These are phyloP conservation scores for Fusarium tricinctum DNA, from an alignment of 2,329 filamentous ascomycete species.

Conservation along the genomic window DNA sequence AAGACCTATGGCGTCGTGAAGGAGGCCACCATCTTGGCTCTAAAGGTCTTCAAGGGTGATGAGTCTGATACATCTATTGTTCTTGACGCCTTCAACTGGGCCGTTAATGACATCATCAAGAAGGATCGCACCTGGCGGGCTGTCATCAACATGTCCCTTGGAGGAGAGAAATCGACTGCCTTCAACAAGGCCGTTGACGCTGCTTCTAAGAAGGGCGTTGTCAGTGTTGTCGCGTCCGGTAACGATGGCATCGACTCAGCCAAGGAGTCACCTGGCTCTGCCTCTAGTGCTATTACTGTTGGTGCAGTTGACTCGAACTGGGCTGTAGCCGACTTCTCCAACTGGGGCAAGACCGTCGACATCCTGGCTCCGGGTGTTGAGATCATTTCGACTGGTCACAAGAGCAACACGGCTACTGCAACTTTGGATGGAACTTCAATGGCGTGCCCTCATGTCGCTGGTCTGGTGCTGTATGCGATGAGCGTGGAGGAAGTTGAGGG, in stretches of 20 bases:
- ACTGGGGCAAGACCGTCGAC: constrained; percentile 61
- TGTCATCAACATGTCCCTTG: constrained; percentile 63
- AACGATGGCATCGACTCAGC: constrained; percentile 40
- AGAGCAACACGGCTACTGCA: constrained; percentile 53
- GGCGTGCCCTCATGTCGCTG: constrained; percentile 67
- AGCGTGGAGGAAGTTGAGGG: constrained; percentile 14
- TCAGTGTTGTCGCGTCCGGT: constrained; percentile 58
- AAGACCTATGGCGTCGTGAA: constrained; percentile 55
- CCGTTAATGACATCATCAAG: constrained; percentile 52
- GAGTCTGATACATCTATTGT: constrained; percentile 44
- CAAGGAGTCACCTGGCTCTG: constrained; percentile 43
- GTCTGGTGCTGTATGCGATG: constrained; percentile 61
- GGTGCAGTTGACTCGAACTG: constrained; percentile 53
- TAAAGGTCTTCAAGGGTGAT: constrained; percentile 57
- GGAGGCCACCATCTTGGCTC: constrained; percentile 57
- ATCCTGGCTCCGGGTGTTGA: constrained; percentile 61
- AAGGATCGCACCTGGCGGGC: constrained; percentile 50
- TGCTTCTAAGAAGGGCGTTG: constrained; percentile 45
- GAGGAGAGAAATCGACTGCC: constrained; percentile 25
- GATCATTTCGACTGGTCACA: constrained; percentile 55
- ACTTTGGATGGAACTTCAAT: constrained; percentile 64
- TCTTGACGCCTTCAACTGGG: constrained; percentile 55
- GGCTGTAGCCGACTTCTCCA: constrained; percentile 58
- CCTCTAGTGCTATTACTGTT: constrained; percentile 47
- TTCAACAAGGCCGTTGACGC: constrained; percentile 41